Base-by-base conservation (phyloP, 495 filamentous ascomycete species). In the Xylaria scruposa region DNA sequence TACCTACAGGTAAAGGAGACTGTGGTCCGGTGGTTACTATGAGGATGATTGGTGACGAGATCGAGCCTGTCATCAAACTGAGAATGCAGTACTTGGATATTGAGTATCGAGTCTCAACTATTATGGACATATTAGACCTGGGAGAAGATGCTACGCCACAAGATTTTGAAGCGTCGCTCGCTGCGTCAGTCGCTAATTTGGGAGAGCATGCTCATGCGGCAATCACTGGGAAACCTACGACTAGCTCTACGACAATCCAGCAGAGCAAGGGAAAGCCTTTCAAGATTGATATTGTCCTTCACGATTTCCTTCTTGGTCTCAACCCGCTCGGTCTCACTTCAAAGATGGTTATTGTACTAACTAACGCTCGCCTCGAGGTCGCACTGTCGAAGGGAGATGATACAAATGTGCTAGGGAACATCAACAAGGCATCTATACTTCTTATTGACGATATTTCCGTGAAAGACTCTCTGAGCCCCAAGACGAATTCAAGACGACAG, bases 31-130 rank as follows among this genome's bases (percentile, higher is more conserved):
- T 84, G 7, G 59, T 85, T 69, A 86, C 83, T 74, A 89, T 91
- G 72, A 87, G 97, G 58, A 91, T 96, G 80, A 91, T 99, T 65
- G 93, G 93, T 0, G 94, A 98, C 78, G 97, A 98, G 75, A 93
- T 97, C 82, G 95, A 98, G 68, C 94, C 97, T 0, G 90, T 93
- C 15, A 82, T 97, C 67, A 97, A 95, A 78, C 76, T 98, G 71
- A 97, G 97, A 78, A 79, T 98, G 36, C 90, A 91, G 79, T 93
- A 95, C 72, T 66, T 97, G 15, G 90, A 90, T 65, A 76, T 92
- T 24, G 97, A 99, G 73, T 98, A 99, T 79, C 90, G 90, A 9
- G 90, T 98, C 13, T 86, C 93, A 3, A 93, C 91, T 8, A 76
- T 97, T 5, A 92, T 96, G 84, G 92, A 92, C 54, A 83, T 97